phyloP scores from a whole-genome alignment of 2,329 filamentous ascomycete species.

The Colletotrichum tamarilloi region DNA sequence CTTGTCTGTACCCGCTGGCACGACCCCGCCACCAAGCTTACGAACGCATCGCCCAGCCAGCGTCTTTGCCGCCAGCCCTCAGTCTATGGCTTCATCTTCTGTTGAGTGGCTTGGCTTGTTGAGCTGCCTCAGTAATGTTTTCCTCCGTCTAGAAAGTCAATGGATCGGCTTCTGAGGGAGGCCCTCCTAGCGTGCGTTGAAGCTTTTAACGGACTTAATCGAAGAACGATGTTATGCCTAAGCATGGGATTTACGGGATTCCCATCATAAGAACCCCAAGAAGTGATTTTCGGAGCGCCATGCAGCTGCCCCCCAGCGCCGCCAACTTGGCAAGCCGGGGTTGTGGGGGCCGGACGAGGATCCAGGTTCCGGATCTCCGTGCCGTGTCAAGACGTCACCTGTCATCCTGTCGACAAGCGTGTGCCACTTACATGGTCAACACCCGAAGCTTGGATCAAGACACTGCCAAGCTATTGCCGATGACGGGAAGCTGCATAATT shows the following conservation, averaged over 20 bases:
- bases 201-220: neutral
- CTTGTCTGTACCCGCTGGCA: neutral
- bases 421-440: neutral
- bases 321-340: slow-evolving; percentile 15
- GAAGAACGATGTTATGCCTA: neutral
- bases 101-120: neutral
- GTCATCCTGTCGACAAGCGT: neutral
- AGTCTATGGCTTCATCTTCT: neutral
- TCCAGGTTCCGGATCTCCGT: slow-evolving; percentile 4
- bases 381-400: neutral
- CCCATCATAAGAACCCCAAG: neutral
- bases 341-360: slow-evolving; percentile 10
- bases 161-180: neutral
- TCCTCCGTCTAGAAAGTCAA: neutral
- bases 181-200: neutral
- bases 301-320: slow-evolving; percentile 21
- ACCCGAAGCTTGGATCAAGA: neutral
- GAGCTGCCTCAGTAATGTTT: neutral
- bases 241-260: slow-evolving; percentile 1
- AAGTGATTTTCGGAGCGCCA: slow-evolving; percentile 18
- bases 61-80: neutral
- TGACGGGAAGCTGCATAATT: neutral
- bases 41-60: neutral
- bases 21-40: slow-evolving; percentile 19
- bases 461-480: neutral